phyloP scores from a whole-genome alignment of 306 rosid genomes.

The Potentilla sterilis region DNA sequence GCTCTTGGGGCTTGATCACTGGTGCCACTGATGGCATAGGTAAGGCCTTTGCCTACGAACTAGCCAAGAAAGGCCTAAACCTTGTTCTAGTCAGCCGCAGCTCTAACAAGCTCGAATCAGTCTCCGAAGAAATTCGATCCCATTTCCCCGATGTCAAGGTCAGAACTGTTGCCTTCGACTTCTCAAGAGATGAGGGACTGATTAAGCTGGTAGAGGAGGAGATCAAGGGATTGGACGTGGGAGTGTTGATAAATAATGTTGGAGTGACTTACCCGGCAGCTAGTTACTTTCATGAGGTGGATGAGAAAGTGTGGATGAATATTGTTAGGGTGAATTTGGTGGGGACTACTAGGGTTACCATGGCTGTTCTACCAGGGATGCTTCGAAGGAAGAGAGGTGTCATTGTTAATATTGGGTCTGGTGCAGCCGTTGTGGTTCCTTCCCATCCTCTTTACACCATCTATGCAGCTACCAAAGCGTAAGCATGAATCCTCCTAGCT shows the following conservation, averaged over 20 bases:
- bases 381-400: slow-evolving; percentile 55
- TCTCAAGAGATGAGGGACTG: slow-evolving; percentile 34
- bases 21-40: slow-evolving; percentile 92
- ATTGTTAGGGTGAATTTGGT: slow-evolving; percentile 61
- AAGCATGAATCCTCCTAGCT: slow-evolving; percentile 20
- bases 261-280: slow-evolving; percentile 67
- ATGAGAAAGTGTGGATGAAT: slow-evolving; percentile 57
- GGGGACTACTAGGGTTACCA: slow-evolving; percentile 54
- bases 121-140: slow-evolving; percentile 37
- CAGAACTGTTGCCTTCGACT: slow-evolving; percentile 43
- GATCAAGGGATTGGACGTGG: slow-evolving; percentile 37
- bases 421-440: slow-evolving; percentile 65
- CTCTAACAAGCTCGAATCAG: slow-evolving; percentile 45
- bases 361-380: slow-evolving; percentile 53
- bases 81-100: slow-evolving; percentile 59
- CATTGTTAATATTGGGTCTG: slow-evolving; percentile 69
- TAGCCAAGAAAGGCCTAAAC: slow-evolving; percentile 62
- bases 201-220: slow-evolving; percentile 29
- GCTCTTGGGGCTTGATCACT: slow-evolving; percentile 76
- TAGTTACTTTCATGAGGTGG: slow-evolving; percentile 58
- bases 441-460: slow-evolving; percentile 77
- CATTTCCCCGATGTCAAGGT: slow-evolving; percentile 30
- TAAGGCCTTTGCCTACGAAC: slow-evolving; percentile 60
- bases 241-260: slow-evolving; percentile 62
- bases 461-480: slow-evolving; percentile 90